These are phyloP conservation scores for Cladosporium sp. DNA, from an alignment of 2,329 filamentous ascomycete genomes.

Conservation along the genomic window DNA sequence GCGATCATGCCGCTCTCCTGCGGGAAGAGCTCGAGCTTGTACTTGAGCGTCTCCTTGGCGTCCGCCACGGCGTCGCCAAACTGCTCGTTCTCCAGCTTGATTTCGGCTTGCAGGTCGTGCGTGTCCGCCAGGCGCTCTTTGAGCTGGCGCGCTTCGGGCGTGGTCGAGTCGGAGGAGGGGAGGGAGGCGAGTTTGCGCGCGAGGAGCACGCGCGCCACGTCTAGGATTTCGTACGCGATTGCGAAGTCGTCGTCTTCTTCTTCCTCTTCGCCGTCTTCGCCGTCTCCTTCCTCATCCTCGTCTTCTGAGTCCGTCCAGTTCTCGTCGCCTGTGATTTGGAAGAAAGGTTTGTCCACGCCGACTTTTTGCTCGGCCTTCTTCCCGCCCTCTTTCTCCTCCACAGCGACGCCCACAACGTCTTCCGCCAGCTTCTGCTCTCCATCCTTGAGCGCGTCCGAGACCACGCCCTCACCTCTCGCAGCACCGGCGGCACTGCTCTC, in stretches of 20 bases:
- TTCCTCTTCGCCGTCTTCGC: slow-evolving; percentile 39
- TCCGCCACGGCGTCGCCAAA: slow-evolving; percentile 87
- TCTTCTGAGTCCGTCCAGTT: slow-evolving; percentile 83
- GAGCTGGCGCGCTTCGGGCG: slow-evolving; percentile 51
- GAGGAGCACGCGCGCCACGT: slow-evolving; percentile 58
- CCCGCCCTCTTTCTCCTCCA: slow-evolving; percentile 44
- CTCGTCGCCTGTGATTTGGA: slow-evolving; percentile 92
- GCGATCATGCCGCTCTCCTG: slow-evolving; percentile 81
- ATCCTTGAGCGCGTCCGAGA: slow-evolving; percentile 29
- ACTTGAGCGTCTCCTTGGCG: slow-evolving; percentile 68
- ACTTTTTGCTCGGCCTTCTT: slow-evolving; percentile 33
- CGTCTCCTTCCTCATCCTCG: slow-evolving; percentile 45
- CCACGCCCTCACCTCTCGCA: slow-evolving; percentile 30
- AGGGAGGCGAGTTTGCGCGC: slow-evolving; percentile 49
- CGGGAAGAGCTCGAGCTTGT: slow-evolving; percentile 75
- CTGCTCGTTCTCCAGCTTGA: slow-evolving; percentile 93
- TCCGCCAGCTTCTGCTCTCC: slow-evolving; percentile 28
- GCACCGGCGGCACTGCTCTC: slow-evolving; percentile 16
- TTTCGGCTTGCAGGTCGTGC: slow-evolving; percentile 90
- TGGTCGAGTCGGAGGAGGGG: no score
- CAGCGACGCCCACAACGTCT: slow-evolving; percentile 37
- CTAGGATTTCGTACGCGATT: slow-evolving; percentile 61
- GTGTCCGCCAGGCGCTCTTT: slow-evolving; percentile 89
- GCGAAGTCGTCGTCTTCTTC: slow-evolving; percentile 60
- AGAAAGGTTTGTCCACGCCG: slow-evolving; percentile 60